Conservation (phyloP, 805 yeast species). For the Pichia paraexigua region DNA sequence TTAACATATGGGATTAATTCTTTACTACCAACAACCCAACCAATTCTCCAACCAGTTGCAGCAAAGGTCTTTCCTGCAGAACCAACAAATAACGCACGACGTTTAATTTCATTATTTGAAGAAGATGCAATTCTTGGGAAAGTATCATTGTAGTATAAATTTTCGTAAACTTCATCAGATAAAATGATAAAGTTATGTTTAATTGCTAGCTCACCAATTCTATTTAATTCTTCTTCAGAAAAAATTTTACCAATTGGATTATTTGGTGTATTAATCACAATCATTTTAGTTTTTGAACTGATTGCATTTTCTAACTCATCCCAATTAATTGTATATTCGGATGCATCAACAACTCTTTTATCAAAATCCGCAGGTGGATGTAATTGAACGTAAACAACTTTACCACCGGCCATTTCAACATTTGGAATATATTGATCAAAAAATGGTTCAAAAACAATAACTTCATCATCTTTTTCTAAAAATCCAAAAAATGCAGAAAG, state of each 20-base stretch:
- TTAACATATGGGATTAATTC: slow-evolving; percentile 73
- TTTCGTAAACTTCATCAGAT: slow-evolving; percentile 94
- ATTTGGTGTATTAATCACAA: slow-evolving; percentile 90
- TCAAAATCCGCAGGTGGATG: slow-evolving; percentile 74
- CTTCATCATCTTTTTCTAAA: slow-evolving; percentile 85
- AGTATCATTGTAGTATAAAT: slow-evolving; percentile 55
- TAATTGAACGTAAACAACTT: slow-evolving; percentile 77
- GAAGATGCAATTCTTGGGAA: slow-evolving; percentile 83
- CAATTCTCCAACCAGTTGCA: slow-evolving; percentile 99
- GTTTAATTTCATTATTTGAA: slow-evolving; percentile 61
- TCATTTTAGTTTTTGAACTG: slow-evolving; percentile 68
- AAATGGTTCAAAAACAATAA: slow-evolving; percentile 91
- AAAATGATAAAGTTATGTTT: slow-evolving; percentile 75
- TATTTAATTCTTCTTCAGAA: slow-evolving; percentile 61
- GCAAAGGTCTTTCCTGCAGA: slow-evolving; percentile 98
- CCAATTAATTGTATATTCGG: slow-evolving; percentile 84
- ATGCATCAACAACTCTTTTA: slow-evolving; percentile 57
- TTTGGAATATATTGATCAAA: slow-evolving; percentile 95
- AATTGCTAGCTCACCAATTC: slow-evolving; percentile 77
- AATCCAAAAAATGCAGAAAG: slow-evolving; percentile 78
- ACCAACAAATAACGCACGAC: slow-evolving; percentile 82
- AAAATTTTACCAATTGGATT: slow-evolving; percentile 94
- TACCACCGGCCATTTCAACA: slow-evolving; percentile 90
- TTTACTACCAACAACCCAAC: slow-evolving; percentile 89
- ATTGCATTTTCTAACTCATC: slow-evolving; percentile 67